phyloP scores from a whole-genome alignment of 192 early-diverging fungal genomes.

The Coemansia sp. region DNA sequence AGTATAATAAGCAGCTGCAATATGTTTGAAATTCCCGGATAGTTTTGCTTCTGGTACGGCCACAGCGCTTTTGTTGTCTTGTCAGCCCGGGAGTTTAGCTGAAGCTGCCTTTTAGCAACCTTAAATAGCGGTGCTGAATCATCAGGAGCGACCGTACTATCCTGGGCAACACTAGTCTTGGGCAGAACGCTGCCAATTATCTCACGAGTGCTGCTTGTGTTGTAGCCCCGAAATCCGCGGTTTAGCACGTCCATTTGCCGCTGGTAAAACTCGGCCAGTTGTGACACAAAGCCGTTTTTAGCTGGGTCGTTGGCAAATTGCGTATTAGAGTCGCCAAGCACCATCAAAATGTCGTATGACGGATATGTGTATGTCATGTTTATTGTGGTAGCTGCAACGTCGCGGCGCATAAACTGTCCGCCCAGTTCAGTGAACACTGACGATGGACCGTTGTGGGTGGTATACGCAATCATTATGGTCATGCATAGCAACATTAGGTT shows the following conservation, averaged over 20 bases:
- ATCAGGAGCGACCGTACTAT: not conserved
- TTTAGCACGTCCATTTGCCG: constrained; percentile 76
- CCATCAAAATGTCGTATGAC: constrained; percentile 29
- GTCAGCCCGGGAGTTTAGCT: not conserved
- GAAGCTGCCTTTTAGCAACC: not conserved
- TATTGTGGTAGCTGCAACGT: not conserved
- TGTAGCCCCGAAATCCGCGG: constrained; percentile 82
- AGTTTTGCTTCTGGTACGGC: constrained; percentile 2
- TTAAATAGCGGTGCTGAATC: not conserved
- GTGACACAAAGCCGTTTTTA: constrained; percentile 56
- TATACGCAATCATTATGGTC: not conserved
- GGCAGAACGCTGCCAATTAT: constrained; percentile 60
- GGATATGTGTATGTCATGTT: constrained; percentile 10
- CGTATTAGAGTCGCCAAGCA: constrained; percentile 48
- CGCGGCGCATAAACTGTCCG: not conserved
- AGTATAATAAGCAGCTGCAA: constrained; percentile 39
- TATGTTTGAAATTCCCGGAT: not conserved
- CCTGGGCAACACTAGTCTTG: constrained; percentile 7
- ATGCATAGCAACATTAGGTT: not conserved
- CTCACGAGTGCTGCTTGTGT: constrained; percentile 59
- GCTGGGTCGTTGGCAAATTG: constrained; percentile 28
- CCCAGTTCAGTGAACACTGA: not conserved
- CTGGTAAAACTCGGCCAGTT: constrained; percentile 58
- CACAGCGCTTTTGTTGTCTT: not conserved
- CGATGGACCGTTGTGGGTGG: not conserved